Conservation (phyloP, 768 basidiomycete species). For the Lyophyllum semitale region DNA sequence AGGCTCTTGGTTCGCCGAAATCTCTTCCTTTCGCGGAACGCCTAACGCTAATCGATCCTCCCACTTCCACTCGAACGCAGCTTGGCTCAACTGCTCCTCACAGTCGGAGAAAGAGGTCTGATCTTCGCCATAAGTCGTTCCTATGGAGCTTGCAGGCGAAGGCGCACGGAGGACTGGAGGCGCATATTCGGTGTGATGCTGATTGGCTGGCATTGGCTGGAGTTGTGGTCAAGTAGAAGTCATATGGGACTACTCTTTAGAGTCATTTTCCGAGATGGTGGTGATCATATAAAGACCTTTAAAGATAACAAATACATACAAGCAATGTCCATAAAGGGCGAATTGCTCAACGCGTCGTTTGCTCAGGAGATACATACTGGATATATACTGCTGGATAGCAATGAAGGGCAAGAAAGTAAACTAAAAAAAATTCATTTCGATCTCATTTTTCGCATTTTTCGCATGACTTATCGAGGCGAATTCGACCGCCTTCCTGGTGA, state of each 20-base stretch:
- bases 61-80: constrained; percentile 45
- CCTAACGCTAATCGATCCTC: constrained; percentile 38
- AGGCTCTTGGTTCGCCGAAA: constrained; percentile 39
- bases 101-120: constrained; percentile 47
- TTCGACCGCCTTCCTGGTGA: no score
- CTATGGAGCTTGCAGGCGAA: constrained; percentile 55
- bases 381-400: no score
- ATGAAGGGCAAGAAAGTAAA: no score
- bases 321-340: not conserved
- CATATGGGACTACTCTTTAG: no score
- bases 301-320: not conserved
- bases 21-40: constrained; percentile 40
- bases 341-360: no score
- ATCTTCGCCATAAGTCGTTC: constrained; percentile 46
- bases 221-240: not conserved
- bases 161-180: constrained; percentile 48
- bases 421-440: no score
- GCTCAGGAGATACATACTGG: no score
- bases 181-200: constrained; percentile 46
- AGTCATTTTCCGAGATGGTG: no score
- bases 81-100: constrained; percentile 38
- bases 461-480: no score
- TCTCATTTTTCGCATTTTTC: no score
- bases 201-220: constrained; percentile 20
- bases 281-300: not conserved